Base-by-base conservation (phyloP, 106 monocot species). In the Dendrobium nobile region DNA sequence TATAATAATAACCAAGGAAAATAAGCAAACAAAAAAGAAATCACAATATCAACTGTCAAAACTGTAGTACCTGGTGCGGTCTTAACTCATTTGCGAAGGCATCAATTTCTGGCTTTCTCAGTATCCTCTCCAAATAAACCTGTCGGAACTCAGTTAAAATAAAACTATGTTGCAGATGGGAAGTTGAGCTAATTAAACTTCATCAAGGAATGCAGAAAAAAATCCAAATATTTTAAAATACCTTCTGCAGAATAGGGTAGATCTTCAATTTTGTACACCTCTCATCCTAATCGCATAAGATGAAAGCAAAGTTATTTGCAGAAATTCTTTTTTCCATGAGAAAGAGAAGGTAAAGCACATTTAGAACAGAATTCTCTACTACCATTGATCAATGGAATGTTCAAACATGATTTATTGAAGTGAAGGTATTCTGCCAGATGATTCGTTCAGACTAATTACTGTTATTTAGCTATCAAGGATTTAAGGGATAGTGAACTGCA, bases 11-110 rank as follows among this genome's bases (percentile, higher is more conserved):
- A 41, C 79, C 9, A 18, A 77, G 5, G 44, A 4, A 77, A 1
- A 18, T 13, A 8, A 65, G 80, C 1, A 55, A 20, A 73, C 9
- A 58, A 78, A 65, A 51, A 51, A 51, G 13, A 51, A 24, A 44
- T 18, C 54, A 82, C 78, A 19, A 79, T 22, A 77, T 43, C 40
- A 33, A 70, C 13, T 8, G 76, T n/a, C 42, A 37, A 45, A 42
- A 41, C 33, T 27, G 18, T 48, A 42, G 31, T 55, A 98, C 98
- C 87, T 98, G 98, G 78, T 98, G 98, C 31, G 91, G 73, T 77
- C 89, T 98, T 85, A 98, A 75, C 81, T 93, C 98, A 88, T 98
- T 89, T 75, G 98, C 89, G 91, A 98, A 98, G 88, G 98, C 95
- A 91, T 98, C 91, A 55, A 98, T 95, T 85, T 98, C 98, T 55